A percentile compares a stretch with the other conserved stretches of the same genome.
phyloP scores from a whole-genome alignment of 768 basidiomycete species.

The Termitomyces sp. region DNA sequence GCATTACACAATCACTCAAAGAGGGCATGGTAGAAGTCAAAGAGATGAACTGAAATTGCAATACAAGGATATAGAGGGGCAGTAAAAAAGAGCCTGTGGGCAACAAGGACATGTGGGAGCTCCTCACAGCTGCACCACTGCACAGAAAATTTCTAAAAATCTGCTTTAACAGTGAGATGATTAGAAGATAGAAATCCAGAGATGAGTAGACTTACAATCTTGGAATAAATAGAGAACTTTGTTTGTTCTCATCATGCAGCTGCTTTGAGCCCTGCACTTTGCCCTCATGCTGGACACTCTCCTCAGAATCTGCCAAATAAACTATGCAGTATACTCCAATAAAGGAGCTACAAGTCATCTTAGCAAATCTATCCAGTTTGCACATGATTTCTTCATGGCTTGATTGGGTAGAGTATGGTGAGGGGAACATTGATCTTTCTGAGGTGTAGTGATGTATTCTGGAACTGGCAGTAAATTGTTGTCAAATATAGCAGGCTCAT shows the following conservation, averaged over 20 bases:
- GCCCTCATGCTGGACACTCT: conserved; percentile 57
- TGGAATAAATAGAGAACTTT: too few relatives aligned
- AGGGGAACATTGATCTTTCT: too few relatives aligned
- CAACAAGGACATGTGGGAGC: background rate
- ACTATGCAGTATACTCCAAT: background rate
- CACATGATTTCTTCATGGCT: background rate
- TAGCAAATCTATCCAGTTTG: background rate
- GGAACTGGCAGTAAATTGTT: too few relatives aligned
- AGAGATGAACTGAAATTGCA: too few relatives aligned
- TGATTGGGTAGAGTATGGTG: background rate
- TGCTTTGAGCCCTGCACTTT: conserved; percentile 34
- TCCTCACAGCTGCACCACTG: background rate
- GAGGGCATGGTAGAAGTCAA: too few relatives aligned
- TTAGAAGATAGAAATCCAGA: too few relatives aligned
- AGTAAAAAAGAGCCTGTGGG: conserved; percentile 4
- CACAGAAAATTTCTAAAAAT: background rate
- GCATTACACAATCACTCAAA: background rate
- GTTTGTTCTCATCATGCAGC: too few relatives aligned
- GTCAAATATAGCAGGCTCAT: too few relatives aligned
- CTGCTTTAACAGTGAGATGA: background rate
- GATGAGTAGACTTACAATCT: too few relatives aligned
- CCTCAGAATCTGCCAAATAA: conserved; percentile 43
- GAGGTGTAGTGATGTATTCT: too few relatives aligned
- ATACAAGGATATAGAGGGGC: too few relatives aligned
- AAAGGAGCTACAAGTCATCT: background rate